Evolutionary conservation across 805 yeast genomes (phyloP).

Genomic region (Jamesozyma rosinii): DNA sequence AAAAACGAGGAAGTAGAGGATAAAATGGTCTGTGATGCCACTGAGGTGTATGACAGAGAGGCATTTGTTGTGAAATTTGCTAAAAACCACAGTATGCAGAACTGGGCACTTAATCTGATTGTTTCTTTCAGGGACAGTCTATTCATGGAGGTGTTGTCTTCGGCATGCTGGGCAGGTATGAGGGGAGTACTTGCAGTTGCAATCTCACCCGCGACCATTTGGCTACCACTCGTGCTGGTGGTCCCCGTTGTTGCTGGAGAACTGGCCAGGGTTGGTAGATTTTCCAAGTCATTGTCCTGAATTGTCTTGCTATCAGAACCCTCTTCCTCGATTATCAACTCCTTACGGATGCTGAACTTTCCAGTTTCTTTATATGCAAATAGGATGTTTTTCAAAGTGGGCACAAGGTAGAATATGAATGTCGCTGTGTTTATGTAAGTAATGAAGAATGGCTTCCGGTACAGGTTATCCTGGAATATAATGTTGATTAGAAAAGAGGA

Average conservation of each 20-base stretch:
- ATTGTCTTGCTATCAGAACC: constrained; percentile 15
- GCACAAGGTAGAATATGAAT: constrained; percentile 68
- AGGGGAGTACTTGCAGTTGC: background rate
- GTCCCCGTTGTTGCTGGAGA: background rate
- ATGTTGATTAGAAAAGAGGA: constrained; percentile 80
- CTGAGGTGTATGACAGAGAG: constrained; percentile 78
- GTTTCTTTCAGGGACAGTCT: constrained; percentile 48
- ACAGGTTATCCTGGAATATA: constrained; percentile 56
- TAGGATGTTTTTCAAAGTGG: constrained; percentile 34
- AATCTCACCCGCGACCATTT: background rate
- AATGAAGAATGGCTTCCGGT: constrained; percentile 83
- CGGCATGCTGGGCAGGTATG: background rate
- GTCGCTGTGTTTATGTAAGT: constrained; percentile 87
- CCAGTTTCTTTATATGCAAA: constrained; percentile 27
- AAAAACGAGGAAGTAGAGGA: constrained; percentile 90
- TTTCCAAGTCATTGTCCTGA: background rate
- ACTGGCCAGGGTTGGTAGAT: background rate
- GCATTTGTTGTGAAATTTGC: constrained; percentile 88
- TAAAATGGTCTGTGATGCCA: constrained; percentile 86
- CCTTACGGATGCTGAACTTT: constrained; percentile 19
- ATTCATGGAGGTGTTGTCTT: background rate
- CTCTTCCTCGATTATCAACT: constrained; percentile 27
- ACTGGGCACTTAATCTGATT: constrained; percentile 62
- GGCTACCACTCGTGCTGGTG: background rate
- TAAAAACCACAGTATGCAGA: constrained; percentile 79